Evolutionary conservation across 495 filamentous ascomycete genomes (phyloP).

Genomic region (Neurospora pannonica): DNA sequence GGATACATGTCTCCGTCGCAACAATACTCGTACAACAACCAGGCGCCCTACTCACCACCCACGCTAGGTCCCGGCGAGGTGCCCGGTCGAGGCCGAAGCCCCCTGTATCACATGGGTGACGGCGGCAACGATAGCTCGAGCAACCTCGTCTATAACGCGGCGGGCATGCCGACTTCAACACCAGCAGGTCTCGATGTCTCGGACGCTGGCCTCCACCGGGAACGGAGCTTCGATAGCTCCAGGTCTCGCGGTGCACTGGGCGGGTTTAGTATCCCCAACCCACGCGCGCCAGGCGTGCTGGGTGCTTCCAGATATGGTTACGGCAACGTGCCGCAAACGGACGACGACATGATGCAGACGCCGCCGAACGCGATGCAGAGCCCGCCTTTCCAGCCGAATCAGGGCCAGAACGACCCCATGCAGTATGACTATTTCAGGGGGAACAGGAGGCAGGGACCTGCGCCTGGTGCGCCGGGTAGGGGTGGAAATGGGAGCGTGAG

Average conservation of each 20-base stretch:
- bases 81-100: constrained; percentile 22
- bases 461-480: constrained; percentile 12
- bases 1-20: constrained; percentile 10
- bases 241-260: constrained; percentile 3
- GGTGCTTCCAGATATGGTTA: constrained; percentile 46
- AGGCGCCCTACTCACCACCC: constrained; percentile 5
- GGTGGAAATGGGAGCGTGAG: background rate
- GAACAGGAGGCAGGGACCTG: background rate
- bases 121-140: constrained; percentile 37
- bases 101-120: constrained; percentile 31
- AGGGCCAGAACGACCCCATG: constrained; percentile 9
- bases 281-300: constrained; percentile 30
- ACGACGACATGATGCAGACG: constrained; percentile 26
- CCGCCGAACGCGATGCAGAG: constrained; percentile 4
- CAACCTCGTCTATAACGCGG: constrained; percentile 34
- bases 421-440: constrained; percentile 31
- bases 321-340: constrained; percentile 39
- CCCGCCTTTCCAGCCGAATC: background rate
- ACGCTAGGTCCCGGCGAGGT: constrained; percentile 5
- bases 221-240: constrained; percentile 22
- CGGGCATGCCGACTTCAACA: constrained; percentile 27
- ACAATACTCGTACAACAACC: constrained; percentile 9
- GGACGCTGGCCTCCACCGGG: constrained; percentile 15
- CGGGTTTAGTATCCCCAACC: constrained; percentile 10
- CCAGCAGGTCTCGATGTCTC: constrained; percentile 15